Base-by-base conservation (phyloP, 139 green algal genomes). In the Volvox africanus region DNA sequence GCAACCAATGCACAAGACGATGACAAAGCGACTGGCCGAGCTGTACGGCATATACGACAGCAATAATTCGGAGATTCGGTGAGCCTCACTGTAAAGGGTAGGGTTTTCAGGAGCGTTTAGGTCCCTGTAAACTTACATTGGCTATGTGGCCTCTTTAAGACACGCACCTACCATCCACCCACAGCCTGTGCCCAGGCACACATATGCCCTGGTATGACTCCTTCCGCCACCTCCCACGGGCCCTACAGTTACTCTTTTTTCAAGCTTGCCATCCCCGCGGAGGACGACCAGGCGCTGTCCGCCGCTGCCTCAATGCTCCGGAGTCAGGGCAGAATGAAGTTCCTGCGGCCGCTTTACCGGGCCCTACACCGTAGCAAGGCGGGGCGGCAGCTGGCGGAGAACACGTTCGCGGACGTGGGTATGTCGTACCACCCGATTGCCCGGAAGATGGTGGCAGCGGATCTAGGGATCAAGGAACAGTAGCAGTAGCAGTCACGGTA, bases 351-450 rank as follows among this genome's bases (percentile, higher is more conserved):
- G 33, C 93, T 99, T n/a, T 99, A 97, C 94, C 94, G 94, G 30
- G 93, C 94, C 35, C 85, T 98, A 80, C 88, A 79, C 78, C 65
- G 44, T 30, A 96, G 89, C 80, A 94, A 91, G 36, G 92, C 91
- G 79, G 93, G 92, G 81, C 87, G 67, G 90, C 81, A 94, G 32
- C n/a, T 93, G 35, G 97, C 95, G 9, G 44, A 94, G 28, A 67
- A 97, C 32, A 96, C 95, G 0, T 99, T 99, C 67, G 6, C 92
- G 50, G 61, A 80, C 2, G 36, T 83, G 20, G 75, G 88, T 0
- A 22, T 26, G 24, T 83, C 21, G 12, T 99, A 99, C 89, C 98
- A 99, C 91, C 97, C 97, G 18, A 99, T 99, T 73, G 96, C 96
- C 0, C 81, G 87, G 68, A 98, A 99, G 92, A 98, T 98, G 97